Base-by-base conservation (phyloP, 495 filamentous ascomycete genomes). In the Daldinia caldariorum region DNA sequence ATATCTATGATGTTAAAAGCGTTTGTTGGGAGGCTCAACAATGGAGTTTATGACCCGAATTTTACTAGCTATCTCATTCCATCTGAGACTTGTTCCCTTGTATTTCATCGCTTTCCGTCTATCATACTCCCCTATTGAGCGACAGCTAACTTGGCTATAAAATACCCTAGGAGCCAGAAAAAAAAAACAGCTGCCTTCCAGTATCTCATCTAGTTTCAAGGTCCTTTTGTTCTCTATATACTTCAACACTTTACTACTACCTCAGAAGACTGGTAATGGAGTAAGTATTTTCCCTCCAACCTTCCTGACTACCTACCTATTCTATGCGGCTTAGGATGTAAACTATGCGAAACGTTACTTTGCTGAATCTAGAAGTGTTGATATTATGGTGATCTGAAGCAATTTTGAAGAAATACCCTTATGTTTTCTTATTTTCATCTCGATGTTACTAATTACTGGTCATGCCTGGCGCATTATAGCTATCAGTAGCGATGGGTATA, bases 241-340 rank as follows among this genome's bases (percentile, higher is more conserved):
- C 9, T 20, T 47, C 1, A 1, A 18, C 0, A 47, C 1, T 47
- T 47, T 3, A 20, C 1, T 20, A 1, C n/a, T n/a, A n/a, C n/a
- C n/a, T n/a, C 4, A 3, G 43, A 20, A 35, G 68, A 63, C 58
- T 58, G 47, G 58, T 54, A 66, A 43, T 26, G 12, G 10, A 47
- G 43, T 20, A 47, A 47, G 43, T 47, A 18, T 43, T 47, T 18
- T 47, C 20, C 18, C 20, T 9, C 3, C 20, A 47, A 6, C 16
- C 9, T n/a, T n/a, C n/a, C n/a, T n/a, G n/a, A n/a, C n/a, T n/a
- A n/a, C n/a, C 0, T 9, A 10, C 1, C 7, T 16, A 29, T 20
- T 14, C 31, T 31, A 31, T 32, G 49, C 43, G n/a, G 43, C 9
- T 20, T 20, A 31, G 29, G 49, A 29, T 51, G 26, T 31, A n/a